phyloP scores from a whole-genome alignment of 2,329 filamentous ascomycete genomes.

The Fusarium anthophilum region DNA sequence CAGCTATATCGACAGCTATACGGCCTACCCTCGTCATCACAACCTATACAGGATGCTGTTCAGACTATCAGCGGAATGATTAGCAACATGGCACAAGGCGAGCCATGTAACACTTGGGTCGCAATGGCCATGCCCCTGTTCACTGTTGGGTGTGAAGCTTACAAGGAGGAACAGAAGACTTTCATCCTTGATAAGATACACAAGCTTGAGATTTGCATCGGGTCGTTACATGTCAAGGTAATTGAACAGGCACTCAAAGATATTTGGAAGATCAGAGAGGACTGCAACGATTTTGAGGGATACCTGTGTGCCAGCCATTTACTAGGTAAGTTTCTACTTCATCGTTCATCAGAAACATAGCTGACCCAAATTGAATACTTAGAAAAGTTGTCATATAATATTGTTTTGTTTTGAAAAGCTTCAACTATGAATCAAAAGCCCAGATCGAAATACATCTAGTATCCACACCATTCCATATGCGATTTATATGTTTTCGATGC shows the following conservation, averaged over 20 bases:
- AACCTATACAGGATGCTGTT: slow-evolving; percentile 31
- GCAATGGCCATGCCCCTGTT: slow-evolving; percentile 46
- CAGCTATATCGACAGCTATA: slow-evolving; percentile 42
- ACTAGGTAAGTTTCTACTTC: slow-evolving; percentile 26
- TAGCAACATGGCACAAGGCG: slow-evolving; percentile 41
- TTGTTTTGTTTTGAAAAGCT: slow-evolving; percentile 36
- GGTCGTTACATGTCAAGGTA: slow-evolving; percentile 40
- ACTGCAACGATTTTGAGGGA: slow-evolving; percentile 28
- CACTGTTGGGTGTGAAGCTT: slow-evolving; percentile 43
- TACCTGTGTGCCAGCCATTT: slow-evolving; percentile 32
- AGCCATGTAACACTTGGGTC: slow-evolving; percentile 45
- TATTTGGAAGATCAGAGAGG: slow-evolving; percentile 40
- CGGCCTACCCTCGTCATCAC: slow-evolving; percentile 22
- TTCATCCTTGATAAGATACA: slow-evolving; percentile 42
- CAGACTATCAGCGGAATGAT: slow-evolving; percentile 35
- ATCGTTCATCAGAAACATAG: too few species aligned
- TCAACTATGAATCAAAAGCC: rapidly evolving
- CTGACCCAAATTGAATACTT: too few species aligned
- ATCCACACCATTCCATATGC: too few species aligned
- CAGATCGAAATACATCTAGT: too few species aligned
- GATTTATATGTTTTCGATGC: too few species aligned
- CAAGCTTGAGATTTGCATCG: slow-evolving; percentile 40
- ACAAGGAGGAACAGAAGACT: slow-evolving; percentile 20
- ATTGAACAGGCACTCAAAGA: slow-evolving; percentile 41
- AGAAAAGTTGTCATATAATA: slow-evolving; percentile 43